Evolutionary conservation across 2,329 filamentous ascomycete genomes (phyloP), one percentile per base, ranked within the genome.

Genomic region (Aquanectria penicillioides): DNA sequence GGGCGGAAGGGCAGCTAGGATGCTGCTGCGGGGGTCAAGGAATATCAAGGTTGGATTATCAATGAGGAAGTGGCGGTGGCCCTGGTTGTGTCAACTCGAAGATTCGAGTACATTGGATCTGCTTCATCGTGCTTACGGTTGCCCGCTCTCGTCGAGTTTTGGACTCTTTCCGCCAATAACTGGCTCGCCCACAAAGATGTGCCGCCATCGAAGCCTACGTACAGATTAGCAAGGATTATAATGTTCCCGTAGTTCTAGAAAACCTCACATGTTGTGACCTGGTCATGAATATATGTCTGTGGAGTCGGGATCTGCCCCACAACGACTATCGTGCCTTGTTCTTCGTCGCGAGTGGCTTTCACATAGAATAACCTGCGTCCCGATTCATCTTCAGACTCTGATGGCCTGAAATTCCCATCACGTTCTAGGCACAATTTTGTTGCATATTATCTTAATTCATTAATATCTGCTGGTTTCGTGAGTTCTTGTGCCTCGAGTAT

Each of bases 131-230:
- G 15, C 29, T 33, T 12, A 33, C 29, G 4, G 29, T 33, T n/a
- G 12, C 4, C 29, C 29, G 5, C 11, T 12, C 11, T n/a, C 29
- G 11, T 5, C 11, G 29, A 12, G 6, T 33, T 33, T 12, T 11
- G 15, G 12, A 50, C 25, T 7, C 31, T 40, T n/a, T 50, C 33
- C 1, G n/a, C n/a, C 47, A 18, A 9, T 40, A 33, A 13, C 36
- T 51, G 18, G 38, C 48, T 29, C 13, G 48, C 48, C 48, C 48
- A 51, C 9, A 36, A 33, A 22, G 48, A 51, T 6, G 48, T 40
- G 2, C 34, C 34, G 13, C 48, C 48, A 6, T 51, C 48, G 40
- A 51, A 51, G 7, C 40, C 48, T 50, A 20, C 9, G 4, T 13
- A 17, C 17, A 28, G 2, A 17, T 50, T 10, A 33, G n/a, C n/a